Evolutionary conservation across 2,329 filamentous ascomycete genomes (phyloP), one percentile per base, ranked within the genome.

Genomic region (Pseudogymnoascus sp.): DNA sequence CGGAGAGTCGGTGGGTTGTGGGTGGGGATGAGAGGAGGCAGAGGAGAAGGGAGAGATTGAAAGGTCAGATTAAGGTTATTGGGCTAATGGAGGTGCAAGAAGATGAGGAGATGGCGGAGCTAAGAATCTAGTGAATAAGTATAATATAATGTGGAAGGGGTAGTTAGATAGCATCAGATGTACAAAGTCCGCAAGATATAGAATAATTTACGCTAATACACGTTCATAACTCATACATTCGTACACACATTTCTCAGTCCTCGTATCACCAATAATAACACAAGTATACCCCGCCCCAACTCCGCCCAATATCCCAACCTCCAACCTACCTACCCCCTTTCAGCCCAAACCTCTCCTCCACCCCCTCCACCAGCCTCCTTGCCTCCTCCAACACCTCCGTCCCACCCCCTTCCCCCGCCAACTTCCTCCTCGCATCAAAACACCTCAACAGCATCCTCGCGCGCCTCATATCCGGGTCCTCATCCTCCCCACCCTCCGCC

Each of bases 391-490:
- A 34, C n/a, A 56, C 28, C 25, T 56, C 50, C 16, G 28, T 16
- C 1, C 28, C 50, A 12, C 50, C 28, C 1, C 28, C 50, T 11
- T 56, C 50, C 1, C 50, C 50, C n/a, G 8, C 50, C 25, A 56
- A 14, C 50, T 34, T 56, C 25, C 50, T 34, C n/a, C 28, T 56
- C 28, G n/a, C 50, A 7, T 56, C 28, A 34, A 56, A 56, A 56
- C 28, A 34, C 50, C 28, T 56, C 28, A 56, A 21, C 28, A 56
- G 50, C 50, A 56, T 56, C 50, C 50, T 56, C 25, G 28, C 50
- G n/a, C 50, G 50, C 28, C 50, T 11, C 50, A 56, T 56, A 56
- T 56, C 50, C 10, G 50, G 28, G 21, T 56, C 50, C 50, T 56
- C 50, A 34, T 56, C 50, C 11, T 56, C 50, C n/a, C 2, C 28